Evolutionary conservation across 441 rosid species (phyloP), one percentile per base, ranked within the genome.

Genomic region (Sinapis alba): DNA sequence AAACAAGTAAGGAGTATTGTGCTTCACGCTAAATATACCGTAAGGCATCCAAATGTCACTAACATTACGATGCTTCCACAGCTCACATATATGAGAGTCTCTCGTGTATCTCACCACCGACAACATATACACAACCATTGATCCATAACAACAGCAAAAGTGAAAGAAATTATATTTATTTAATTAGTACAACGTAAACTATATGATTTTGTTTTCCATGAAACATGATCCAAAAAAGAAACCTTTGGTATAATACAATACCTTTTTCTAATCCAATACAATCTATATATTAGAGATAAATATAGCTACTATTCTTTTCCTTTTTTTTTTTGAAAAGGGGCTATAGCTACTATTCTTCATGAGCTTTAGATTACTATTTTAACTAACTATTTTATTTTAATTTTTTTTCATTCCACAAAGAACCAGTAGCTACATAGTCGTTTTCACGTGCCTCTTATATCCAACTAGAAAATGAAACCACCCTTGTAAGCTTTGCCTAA

Each of bases 151-250:
- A 45, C 53, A 45, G 6, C 53, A 15, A 45, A 45, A 45, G 53
- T 15, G 19, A 15, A 45, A 45, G 10, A 45, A 15, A 7, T 36
- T 9, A 45, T 16, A 45, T 6, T 16, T 47, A 47, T 18, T 51
- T 13, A 45, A 0, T 53, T 51, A 13, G 47, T 28, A 28, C 71
- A n/a, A 57, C 43, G 65, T 58, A 64, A 74, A 27, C 32, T 45
- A 16, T 58, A 59, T 56, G 61, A 58, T 53, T 24, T 32, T 62
- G 47, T 68, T 45, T 56, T 34, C 63, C 24, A 68, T 30, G 74
- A 62, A 68, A 75, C 79, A 75, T 54, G 65, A 69, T 76, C 79
- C 57, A 47, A 16, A 8, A 18, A 8, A 5, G 7, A 51, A n/a
- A 19, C n/a, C 20, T 43, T 51, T 50, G 21, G 23, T 51, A 51